Conservation (phyloP, 75 land plant genomes). For the Larix kaempferi region DNA sequence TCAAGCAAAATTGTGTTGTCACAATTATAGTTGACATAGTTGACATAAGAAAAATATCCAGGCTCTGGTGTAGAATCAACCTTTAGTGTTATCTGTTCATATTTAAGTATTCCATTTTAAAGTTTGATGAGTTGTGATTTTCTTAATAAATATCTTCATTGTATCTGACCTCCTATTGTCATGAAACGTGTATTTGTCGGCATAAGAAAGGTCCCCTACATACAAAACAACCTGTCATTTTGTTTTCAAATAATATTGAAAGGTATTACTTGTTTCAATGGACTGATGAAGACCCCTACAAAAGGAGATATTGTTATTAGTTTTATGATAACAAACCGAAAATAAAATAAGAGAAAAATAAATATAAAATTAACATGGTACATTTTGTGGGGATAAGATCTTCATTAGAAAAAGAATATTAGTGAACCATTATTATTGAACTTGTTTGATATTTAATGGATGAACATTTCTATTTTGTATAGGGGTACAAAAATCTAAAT, state of each 20-base stretch:
- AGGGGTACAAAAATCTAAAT: too few species aligned
- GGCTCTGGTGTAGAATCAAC: too few species aligned
- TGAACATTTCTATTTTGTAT: too few species aligned
- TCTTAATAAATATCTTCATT: slow-evolving; percentile 83
- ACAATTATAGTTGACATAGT: too few species aligned
- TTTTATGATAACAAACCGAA: background rate
- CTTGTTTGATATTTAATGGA: too few species aligned
- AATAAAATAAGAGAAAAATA: background rate
- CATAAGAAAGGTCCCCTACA: slow-evolving; percentile 91
- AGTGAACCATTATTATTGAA: background rate
- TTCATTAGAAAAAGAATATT: background rate
- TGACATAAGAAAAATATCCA: too few species aligned
- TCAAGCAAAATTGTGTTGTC: too few species aligned
- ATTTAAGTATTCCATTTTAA: slow-evolving; percentile 99
- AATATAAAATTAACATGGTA: background rate
- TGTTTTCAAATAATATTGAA: slow-evolving; percentile 67
- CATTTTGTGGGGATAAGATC: background rate
- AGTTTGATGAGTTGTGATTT: slow-evolving; percentile 81
- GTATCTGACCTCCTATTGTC: slow-evolving; percentile 72
- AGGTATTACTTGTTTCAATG: slow-evolving; percentile 72
- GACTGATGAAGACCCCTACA: slow-evolving; percentile 90
- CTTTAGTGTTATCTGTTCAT: too few species aligned
- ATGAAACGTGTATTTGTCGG: slow-evolving; percentile 67
- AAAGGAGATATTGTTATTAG: background rate
- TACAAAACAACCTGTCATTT: slow-evolving; percentile 63